These are phyloP conservation scores for Chaetomium sp. DNA, from an alignment of 2,329 filamentous ascomycete species.

Conservation along the genomic window DNA sequence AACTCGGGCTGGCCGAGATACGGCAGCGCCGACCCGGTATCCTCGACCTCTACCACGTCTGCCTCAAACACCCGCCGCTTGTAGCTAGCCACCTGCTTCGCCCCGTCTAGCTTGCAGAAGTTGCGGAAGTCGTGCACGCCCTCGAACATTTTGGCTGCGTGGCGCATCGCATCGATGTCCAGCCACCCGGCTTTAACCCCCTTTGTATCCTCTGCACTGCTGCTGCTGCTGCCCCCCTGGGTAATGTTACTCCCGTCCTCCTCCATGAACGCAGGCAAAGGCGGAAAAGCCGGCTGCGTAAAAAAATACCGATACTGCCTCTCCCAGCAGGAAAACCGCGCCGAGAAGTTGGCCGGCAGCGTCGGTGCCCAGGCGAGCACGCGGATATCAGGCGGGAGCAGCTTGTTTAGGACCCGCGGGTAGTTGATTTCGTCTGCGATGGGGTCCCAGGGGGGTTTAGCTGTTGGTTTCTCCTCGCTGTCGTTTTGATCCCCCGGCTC, in stretches of 20 bases:
- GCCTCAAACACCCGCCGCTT: conserved; percentile 71
- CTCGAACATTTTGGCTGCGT: conserved; percentile 71
- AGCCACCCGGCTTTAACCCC: conserved; percentile 61
- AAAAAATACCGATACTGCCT: conserved; percentile 96
- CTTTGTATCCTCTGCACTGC: conserved; percentile 16
- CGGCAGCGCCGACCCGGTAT: conserved; percentile 46
- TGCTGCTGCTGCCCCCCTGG: too few relatives aligned
- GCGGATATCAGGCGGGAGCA: conserved; percentile 84
- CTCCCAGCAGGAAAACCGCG: conserved; percentile 87
- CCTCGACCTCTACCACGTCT: conserved; percentile 65
- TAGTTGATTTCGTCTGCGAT: conserved; percentile 80
- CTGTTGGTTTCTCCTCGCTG: conserved; percentile 4
- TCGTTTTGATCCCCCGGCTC: conserved; percentile 6
- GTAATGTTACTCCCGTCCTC: too few relatives aligned
- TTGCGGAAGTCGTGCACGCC: conserved; percentile 93
- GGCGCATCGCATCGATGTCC: conserved; percentile 78
- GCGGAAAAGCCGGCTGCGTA: conserved; percentile 81
- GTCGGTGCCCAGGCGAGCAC: conserved; percentile 88
- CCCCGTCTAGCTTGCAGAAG: conserved; percentile 87
- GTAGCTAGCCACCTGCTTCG: conserved; percentile 85
- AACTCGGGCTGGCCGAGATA: conserved; percentile 47
- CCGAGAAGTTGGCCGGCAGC: conserved; percentile 74
- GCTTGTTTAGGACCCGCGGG: conserved; percentile 72
- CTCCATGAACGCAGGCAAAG: conserved; percentile 52
- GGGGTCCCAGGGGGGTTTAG: conserved; percentile 36